These are phyloP conservation scores for Pestalotiopsis sp. DNA, from an alignment of 2,329 filamentous ascomycete genomes.

Conservation along the genomic window DNA sequence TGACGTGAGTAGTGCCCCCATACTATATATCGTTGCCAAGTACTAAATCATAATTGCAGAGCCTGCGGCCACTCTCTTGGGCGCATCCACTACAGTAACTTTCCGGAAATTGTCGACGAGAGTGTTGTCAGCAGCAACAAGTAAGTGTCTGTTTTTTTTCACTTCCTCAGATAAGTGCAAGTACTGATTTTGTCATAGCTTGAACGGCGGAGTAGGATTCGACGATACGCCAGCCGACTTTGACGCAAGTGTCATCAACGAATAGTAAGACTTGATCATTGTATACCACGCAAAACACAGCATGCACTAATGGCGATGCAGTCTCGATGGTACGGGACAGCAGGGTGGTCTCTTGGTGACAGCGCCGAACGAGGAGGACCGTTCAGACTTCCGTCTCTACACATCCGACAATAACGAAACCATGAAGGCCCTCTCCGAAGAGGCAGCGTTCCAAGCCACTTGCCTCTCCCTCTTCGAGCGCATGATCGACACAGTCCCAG, in stretches of 20 bases:
- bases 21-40: neutral
- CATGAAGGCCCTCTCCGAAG: constrained; percentile 3
- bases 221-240: neutral
- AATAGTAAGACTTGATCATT: neutral
- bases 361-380: neutral
- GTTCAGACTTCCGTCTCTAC: constrained; percentile 4
- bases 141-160: neutral
- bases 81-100: constrained; percentile 3
- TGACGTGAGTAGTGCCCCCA: neutral
- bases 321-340: neutral
- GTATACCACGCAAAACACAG: neutral
- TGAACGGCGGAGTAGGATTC: constrained; percentile 1
- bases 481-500: constrained; percentile 1
- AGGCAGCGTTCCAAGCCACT: neutral
- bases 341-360: neutral
- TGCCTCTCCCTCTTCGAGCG: constrained; percentile 5
- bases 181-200: neutral
- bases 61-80: constrained; percentile 7
- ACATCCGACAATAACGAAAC: constrained; percentile 2
- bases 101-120: constrained; percentile 5
- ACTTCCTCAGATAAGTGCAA: neutral
- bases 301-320: neutral
- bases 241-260: constrained; percentile 2
- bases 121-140: neutral
- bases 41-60: neutral